Evolutionary conservation across 1,139 yeast species (phyloP), one percentile per base, ranked within the genome.

Genomic region (Pneumocystis carinii): DNA sequence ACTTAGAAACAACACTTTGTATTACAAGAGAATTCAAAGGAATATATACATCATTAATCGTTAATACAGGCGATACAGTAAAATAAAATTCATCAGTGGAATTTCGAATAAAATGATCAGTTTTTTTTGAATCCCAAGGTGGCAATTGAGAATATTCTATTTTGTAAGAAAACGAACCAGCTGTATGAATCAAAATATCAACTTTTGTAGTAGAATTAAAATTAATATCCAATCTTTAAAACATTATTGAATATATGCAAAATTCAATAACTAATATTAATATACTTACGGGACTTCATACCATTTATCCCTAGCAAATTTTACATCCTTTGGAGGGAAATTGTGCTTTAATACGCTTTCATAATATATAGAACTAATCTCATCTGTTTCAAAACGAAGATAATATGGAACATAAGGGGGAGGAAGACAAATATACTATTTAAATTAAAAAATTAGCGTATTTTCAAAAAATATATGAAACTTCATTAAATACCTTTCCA

Each of bases 1-100:
- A 89, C 75, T 92, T 92, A 59, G 96, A 87, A 12, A 92, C 82
- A 53, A 92, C 85, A 1, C 96, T 83, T 73, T 90, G 94, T 71
- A 92, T 78, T 63, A 88, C 85, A 68, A 92, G 79, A n/a, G 90
- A 80, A 71, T 90, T 87, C 71, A 90, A 80, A 0, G 92, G 85
- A 29, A 90, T 71, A 68, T 79, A 83, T 38, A 78, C 73, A 56
- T 77, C 83, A 62, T 81, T 78, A 65, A 87, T 76, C 59, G 77
- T 75, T 66, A 92, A 79, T 35, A 84, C 82, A 3, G 97, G 95
- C 1, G 92, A 90, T 6, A 87, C 96, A 57, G 83, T 85, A 73
- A 90, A 87, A 74, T 88, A 86, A 73, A 77, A 83, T 69, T 1
- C 94, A 83, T 65, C 69, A 59, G 63, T 56, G 8, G 39, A 36